phyloP scores from a whole-genome alignment of 73 alveolate genomes.

The Blepharisma japonicum region DNA sequence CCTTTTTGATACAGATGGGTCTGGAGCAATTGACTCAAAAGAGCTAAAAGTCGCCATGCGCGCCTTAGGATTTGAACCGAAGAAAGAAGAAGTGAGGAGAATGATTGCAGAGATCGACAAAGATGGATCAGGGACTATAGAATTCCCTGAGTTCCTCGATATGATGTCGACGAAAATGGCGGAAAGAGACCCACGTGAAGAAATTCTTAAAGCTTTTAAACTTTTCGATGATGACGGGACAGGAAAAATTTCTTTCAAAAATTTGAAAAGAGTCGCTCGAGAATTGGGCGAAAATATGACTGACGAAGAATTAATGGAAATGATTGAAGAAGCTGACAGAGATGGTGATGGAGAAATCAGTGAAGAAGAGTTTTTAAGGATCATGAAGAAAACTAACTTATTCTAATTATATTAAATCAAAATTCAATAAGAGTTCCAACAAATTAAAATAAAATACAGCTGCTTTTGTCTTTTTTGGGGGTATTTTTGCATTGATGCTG shows the following conservation, averaged over 20 bases:
- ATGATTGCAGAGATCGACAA: slow-evolving; percentile 85
- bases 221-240: slow-evolving; percentile 94
- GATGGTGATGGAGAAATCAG: slow-evolving; percentile 88
- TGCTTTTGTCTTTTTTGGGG: no score
- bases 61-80: slow-evolving; percentile 99
- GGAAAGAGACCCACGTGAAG: slow-evolving; percentile 92
- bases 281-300: slow-evolving; percentile 79
- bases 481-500: slow-evolving; percentile 36
- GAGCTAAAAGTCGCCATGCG: slow-evolving; percentile 99
- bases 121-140: slow-evolving; percentile 91
- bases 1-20: slow-evolving; percentile 81
- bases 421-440: no score
- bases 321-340: slow-evolving; percentile 90
- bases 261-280: slow-evolving; percentile 78
- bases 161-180: slow-evolving; percentile 92
- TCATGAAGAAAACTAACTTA: slow-evolving; percentile 82
- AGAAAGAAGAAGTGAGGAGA: slow-evolving; percentile 90
- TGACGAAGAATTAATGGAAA: slow-evolving; percentile 80
- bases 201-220: slow-evolving; percentile 89
- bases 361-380: slow-evolving; percentile 83
- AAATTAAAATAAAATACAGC: no score
- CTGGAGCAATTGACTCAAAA: slow-evolving; percentile 93
- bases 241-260: slow-evolving; percentile 78
- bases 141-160: slow-evolving; percentile 75
- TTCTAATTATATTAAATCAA: slow-evolving; percentile 30